Evolutionary conservation across 2,329 filamentous ascomycete genomes (phyloP).

Genomic region (Trichoderma oligosporum): DNA sequence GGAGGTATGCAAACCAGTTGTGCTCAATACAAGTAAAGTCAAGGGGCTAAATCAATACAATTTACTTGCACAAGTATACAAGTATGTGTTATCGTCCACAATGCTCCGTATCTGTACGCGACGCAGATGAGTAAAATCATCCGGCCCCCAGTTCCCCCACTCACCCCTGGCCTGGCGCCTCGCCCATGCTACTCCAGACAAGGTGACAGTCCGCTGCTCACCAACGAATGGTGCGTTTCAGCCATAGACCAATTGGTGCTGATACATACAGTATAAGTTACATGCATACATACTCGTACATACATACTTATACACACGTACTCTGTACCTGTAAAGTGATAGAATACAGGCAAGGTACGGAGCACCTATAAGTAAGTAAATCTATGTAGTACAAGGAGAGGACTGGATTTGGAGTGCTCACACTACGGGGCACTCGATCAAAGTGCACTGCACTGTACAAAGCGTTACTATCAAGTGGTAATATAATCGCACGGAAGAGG

Average conservation of each 20-base stretch:
- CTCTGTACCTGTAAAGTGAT: too few relatives aligned
- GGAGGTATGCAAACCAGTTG: too few relatives aligned
- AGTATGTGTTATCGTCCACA: conserved; percentile 8
- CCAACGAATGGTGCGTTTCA: conserved; percentile 16
- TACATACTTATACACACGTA: background rate
- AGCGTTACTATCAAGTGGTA: background rate
- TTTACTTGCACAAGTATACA: too few relatives aligned
- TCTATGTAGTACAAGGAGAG: too few relatives aligned
- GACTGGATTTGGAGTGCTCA: background rate
- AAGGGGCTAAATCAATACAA: conserved; percentile 5
- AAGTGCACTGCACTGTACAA: background rate
- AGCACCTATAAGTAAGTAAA: too few relatives aligned
- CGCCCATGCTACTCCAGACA: conserved; percentile 13
- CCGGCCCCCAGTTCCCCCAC: conserved; percentile 4
- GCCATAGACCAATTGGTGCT: background rate
- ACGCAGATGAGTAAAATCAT: background rate
- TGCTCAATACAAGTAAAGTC: too few relatives aligned
- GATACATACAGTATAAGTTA: background rate
- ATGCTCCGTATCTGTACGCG: background rate
- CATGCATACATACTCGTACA: background rate
- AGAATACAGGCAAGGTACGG: too few relatives aligned
- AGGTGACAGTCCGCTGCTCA: conserved; percentile 7
- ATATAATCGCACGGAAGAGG: background rate
- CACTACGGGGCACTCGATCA: background rate
- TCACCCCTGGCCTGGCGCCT: conserved; percentile 14